These are phyloP conservation scores for Sporothrix euskadiensis DNA, from an alignment of 2,329 filamentous ascomycete species.

Conservation along the genomic window DNA sequence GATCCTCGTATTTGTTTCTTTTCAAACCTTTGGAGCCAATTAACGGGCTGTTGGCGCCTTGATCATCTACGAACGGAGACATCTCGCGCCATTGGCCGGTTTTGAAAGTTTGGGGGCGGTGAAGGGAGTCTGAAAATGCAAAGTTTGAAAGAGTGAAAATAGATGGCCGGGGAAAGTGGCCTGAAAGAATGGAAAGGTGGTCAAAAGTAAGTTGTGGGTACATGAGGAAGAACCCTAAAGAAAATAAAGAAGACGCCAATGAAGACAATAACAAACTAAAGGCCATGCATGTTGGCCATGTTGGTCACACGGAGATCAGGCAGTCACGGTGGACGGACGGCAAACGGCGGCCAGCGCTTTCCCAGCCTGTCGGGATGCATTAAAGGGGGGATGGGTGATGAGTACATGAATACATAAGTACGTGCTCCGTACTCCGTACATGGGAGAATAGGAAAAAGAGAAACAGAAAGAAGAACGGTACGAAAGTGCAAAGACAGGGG, in stretches of 20 bases:
- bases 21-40: not conserved
- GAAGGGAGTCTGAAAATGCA: not conserved
- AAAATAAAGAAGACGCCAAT: not conserved
- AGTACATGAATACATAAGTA: not conserved
- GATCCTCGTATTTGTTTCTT: not conserved
- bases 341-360: conserved; percentile 5
- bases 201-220: not conserved
- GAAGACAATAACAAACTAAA: not conserved
- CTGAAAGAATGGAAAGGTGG: not conserved
- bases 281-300: not conserved
- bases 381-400: not conserved
- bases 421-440: too few relatives aligned
- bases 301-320: conserved; percentile 16
- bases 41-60: not conserved
- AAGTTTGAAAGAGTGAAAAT: not conserved
- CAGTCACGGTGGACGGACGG: conserved; percentile 1
- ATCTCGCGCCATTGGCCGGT: not conserved
- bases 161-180: not conserved
- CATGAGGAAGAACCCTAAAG: not conserved
- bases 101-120: not conserved
- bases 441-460: not conserved
- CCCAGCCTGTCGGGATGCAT: conserved; percentile 20
- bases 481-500: not conserved
- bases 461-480: not conserved
- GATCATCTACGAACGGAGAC: not conserved